Conservation (phyloP, 1,284 basidiomycete genomes). For the Cutaneotrichosporon mucoides region DNA sequence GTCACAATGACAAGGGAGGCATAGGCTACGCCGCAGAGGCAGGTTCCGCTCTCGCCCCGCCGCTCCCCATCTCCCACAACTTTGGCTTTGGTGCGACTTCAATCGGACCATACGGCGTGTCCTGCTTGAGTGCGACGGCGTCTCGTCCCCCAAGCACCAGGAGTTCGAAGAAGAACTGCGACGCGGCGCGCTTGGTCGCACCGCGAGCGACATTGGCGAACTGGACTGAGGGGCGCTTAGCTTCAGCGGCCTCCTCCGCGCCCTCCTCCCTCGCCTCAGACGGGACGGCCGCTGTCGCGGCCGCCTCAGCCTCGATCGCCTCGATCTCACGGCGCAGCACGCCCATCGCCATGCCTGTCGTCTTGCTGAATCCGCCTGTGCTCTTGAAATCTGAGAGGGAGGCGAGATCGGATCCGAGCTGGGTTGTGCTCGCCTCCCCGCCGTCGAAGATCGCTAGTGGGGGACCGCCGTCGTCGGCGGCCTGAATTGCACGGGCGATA, state of each 20-base stretch:
- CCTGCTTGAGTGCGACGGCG: conserved; percentile 77
- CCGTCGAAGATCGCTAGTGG: conserved; percentile 79
- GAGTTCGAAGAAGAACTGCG: conserved; percentile 96
- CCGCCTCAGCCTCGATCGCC: conserved; percentile 40
- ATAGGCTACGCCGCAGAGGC: background rate
- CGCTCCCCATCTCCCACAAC: conserved; percentile 50
- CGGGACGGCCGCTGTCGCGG: no score
- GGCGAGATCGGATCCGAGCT: background rate
- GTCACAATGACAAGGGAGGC: no score
- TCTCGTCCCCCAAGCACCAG: conserved; percentile 90
- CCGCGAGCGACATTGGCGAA: conserved; percentile 57
- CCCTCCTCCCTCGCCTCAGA: background rate
- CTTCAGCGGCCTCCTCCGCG: no score
- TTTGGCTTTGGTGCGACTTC: conserved; percentile 74
- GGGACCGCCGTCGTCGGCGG: conserved; percentile 52
- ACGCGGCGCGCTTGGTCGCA: conserved; percentile 81
- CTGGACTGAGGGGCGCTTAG: conserved; percentile 54
- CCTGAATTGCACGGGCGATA: conserved; percentile 1
- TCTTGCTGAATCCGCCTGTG: conserved; percentile 68
- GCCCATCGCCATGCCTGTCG: conserved; percentile 80
- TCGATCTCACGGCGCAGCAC: conserved; percentile 74
- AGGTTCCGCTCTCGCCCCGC: background rate
- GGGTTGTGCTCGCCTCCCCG: conserved; percentile 36
- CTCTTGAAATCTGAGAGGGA: background rate
- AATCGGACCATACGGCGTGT: conserved; percentile 75